Evolutionary conservation across 768 basidiomycete species (phyloP).

Genomic region (Mycena belliarum): DNA sequence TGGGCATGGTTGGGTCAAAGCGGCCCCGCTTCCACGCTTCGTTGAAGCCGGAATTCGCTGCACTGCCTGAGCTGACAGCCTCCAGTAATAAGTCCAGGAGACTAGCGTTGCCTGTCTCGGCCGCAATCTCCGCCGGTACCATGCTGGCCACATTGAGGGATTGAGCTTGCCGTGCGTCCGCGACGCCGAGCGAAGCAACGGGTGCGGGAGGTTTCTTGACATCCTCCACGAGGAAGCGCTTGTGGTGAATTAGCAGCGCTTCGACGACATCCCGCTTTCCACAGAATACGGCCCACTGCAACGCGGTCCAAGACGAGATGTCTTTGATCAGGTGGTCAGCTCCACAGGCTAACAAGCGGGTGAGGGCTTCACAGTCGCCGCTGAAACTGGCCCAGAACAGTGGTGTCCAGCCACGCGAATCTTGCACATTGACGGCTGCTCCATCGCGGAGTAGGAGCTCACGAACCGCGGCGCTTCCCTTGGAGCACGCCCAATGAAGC

Average conservation of each 20-base stretch:
- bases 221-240: neutral
- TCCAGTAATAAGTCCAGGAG: neutral
- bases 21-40: neutral
- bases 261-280: neutral
- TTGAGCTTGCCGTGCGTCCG: neutral
- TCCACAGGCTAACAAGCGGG: constrained; percentile 1
- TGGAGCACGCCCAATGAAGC: constrained; percentile 19
- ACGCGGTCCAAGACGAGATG: constrained; percentile 13
- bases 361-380: constrained; percentile 6
- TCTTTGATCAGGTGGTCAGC: constrained; percentile 15
- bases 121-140: neutral
- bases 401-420: constrained; percentile 13
- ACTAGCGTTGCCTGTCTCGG: neutral
- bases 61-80: neutral
- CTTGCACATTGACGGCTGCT: constrained; percentile 8
- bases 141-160: neutral
- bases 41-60: neutral
- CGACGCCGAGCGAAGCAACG: neutral
- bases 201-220: neutral
- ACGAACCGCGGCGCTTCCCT: constrained; percentile 1
- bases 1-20: neutral
- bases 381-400: constrained; percentile 17
- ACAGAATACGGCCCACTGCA: constrained; percentile 18
- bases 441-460: constrained; percentile 10
- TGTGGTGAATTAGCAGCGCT: constrained; percentile 13